A percentile compares a stretch with the other conserved stretches of the same genome.
phyloP scores from a whole-genome alignment of 352 stramenopile genomes.

The Globisporangium parvum region DNA sequence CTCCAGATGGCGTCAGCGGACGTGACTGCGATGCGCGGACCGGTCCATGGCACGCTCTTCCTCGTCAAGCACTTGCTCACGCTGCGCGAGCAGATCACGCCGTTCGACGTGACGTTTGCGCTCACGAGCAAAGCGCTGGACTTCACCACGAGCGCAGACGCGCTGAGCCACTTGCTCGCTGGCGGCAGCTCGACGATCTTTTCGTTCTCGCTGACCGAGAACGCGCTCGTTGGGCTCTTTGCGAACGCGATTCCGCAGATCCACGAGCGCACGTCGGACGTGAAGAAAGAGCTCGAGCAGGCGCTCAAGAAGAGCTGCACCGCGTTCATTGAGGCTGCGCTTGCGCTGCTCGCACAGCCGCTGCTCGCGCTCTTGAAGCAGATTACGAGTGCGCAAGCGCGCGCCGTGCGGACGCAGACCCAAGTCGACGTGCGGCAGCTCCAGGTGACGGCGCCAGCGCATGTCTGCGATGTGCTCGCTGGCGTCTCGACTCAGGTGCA shows the following conservation, averaged over 20 bases:
- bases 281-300: slow-evolving; percentile 73
- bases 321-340: slow-evolving; percentile 65
- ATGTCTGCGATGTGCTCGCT: slow-evolving; percentile 40
- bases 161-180: slow-evolving; percentile 62
- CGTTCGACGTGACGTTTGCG: slow-evolving; percentile 79
- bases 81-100: slow-evolving; percentile 78
- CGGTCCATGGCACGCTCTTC: slow-evolving; percentile 66
- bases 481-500: slow-evolving; percentile 25
- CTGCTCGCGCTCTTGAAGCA: slow-evolving; percentile 63
- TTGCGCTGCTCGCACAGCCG: slow-evolving; percentile 53
- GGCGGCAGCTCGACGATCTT: slow-evolving; percentile 57
- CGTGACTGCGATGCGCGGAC: slow-evolving; percentile 39
- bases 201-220: slow-evolving; percentile 50
- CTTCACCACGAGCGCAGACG: slow-evolving; percentile 70
- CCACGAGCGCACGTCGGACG: slow-evolving; percentile 69
- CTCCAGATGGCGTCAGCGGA: slow-evolving; percentile 73
- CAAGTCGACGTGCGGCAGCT: slow-evolving; percentile 38
- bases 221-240: slow-evolving; percentile 54
- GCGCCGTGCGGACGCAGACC: slow-evolving; percentile 20
- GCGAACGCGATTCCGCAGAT: slow-evolving; percentile 71
- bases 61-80: slow-evolving; percentile 81
- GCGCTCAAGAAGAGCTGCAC: slow-evolving; percentile 81
- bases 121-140: slow-evolving; percentile 66
- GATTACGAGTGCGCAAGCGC: slow-evolving; percentile 41
- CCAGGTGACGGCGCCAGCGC: slow-evolving; percentile 29